phyloP scores from a whole-genome alignment of 306 rosid species.

The Prunus mongolica region DNA sequence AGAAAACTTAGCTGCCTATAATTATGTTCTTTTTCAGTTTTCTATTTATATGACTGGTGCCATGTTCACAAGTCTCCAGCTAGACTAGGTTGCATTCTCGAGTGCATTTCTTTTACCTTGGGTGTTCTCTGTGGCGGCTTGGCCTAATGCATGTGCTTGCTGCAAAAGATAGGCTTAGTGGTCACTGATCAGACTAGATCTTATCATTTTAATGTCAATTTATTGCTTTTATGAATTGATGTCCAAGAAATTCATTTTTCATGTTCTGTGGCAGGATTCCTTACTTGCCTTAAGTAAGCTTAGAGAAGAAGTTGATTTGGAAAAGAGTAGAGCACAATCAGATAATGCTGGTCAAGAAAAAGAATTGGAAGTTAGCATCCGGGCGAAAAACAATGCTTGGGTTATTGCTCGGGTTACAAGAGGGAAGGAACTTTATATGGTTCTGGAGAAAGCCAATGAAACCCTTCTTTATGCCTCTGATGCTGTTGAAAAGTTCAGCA shows the following conservation, averaged over 20 bases:
- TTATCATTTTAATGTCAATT: not conserved
- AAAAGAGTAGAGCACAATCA: conserved; percentile 58
- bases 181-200: not conserved
- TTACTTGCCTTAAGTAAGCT: conserved; percentile 80
- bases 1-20: not conserved
- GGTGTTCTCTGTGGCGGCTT: not conserved
- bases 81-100: not conserved
- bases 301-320: conserved; percentile 87
- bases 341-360: conserved; percentile 49
- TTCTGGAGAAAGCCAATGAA: conserved; percentile 89
- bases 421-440: conserved; percentile 94
- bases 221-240: not conserved
- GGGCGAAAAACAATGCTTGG: conserved; percentile 95
- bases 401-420: conserved; percentile 77
- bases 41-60: not conserved
- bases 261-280: conserved; percentile 60
- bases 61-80: not conserved
- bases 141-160: not conserved
- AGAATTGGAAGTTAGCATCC: conserved; percentile 78
- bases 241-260: conserved; percentile 11
- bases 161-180: not conserved
- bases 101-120: not conserved
- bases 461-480: conserved; percentile 90
- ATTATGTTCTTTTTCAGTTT: not conserved
- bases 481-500: conserved; percentile 93